Evolutionary conservation across 164 flowering plant species (phyloP), one percentile per base, ranked within the genome.

Genomic region (Houttuynia cordata): DNA sequence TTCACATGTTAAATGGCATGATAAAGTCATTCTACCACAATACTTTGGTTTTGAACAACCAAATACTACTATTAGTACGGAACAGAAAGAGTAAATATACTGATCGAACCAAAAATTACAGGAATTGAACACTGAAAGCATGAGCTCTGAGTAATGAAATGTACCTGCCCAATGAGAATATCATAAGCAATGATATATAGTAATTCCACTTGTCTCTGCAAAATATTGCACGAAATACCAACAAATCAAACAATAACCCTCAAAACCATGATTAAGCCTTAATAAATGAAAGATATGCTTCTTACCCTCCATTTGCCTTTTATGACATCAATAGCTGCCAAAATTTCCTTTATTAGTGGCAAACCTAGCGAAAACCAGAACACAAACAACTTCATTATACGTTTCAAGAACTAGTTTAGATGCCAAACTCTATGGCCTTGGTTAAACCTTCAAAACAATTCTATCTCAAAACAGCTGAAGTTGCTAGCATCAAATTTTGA

Each of bases 241-340:
- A 30, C 2, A 30, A 30, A 30, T 6, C 37, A 30, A 30, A 30
- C 37, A 6, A 6, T 6, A 30, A 2, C 6, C 6, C 37, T 30
- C 37, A 30, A 30, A 30, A 30, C 2, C 37, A 2, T 30, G 2
- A 6, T 30, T 30, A 30, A 2, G 37, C 2, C 37, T 30, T 14
- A 45, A 10, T 2, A 12, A 45, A 10, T 45, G 49, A 45, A 45
- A 45, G 17, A 12, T 12, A 1, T 12, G 17, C 15, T 45, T 17
- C 6, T 24, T 74, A 92, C 98, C 96, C 84, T 92, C 97, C 93
- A 84, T 70, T 79, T 87, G 68, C 78, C 77, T 62, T 73, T 89
- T 37, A 86, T 62, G n/a, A 79, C 45, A 56, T 64, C 61, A 61
- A 86, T 74, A 69, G 62, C 58, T 55, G 79, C 82, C 64, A 89